Percentiles rank a stretch among this genome's conserved stretches.
phyloP scores from a whole-genome alignment of 2,329 filamentous ascomycete genomes.

The Cryphonectria radicalis region DNA sequence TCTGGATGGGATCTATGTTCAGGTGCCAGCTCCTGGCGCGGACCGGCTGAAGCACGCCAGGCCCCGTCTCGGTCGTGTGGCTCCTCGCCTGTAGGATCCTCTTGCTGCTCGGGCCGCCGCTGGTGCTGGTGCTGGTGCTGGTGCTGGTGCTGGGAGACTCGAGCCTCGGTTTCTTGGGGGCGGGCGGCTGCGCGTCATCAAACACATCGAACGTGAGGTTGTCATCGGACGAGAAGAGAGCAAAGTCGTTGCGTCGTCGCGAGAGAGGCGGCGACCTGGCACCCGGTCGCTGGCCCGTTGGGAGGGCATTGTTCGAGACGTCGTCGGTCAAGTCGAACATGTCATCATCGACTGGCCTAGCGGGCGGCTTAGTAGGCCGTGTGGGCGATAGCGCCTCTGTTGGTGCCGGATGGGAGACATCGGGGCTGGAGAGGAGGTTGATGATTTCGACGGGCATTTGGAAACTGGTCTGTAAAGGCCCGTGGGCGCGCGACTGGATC shows the following conservation, averaged over 20 bases:
- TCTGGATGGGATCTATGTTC: slow-evolving; percentile 39
- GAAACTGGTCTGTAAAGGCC: slow-evolving; percentile 7
- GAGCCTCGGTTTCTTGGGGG: slow-evolving; percentile 39
- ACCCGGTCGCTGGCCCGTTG: background rate
- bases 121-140: background rate
- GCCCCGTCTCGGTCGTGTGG: background rate
- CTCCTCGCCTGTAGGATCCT: background rate
- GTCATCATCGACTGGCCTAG: slow-evolving; percentile 25
- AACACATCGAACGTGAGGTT: slow-evolving; percentile 16
- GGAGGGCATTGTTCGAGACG: slow-evolving; percentile 21
- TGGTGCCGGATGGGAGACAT: slow-evolving; percentile 3
- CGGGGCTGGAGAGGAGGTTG: slow-evolving; percentile 31
- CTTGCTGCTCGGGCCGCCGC: background rate
- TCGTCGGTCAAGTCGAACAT: slow-evolving; percentile 31
- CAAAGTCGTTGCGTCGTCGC: slow-evolving; percentile 31
- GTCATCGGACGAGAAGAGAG: slow-evolving; percentile 45
- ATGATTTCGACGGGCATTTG: slow-evolving; percentile 28
- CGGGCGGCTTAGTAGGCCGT: slow-evolving; percentile 9
- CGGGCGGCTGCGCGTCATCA: slow-evolving; percentile 17
- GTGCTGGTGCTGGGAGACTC: slow-evolving; percentile 24
- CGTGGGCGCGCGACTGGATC: slow-evolving; percentile 5
- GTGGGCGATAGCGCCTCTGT: background rate
- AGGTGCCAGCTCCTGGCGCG: slow-evolving; percentile 30
- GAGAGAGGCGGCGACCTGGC: background rate
- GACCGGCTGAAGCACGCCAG: slow-evolving; percentile 25